Conservation (phyloP, 305 asterid genomes). For the Fraxinus angustifolia region DNA sequence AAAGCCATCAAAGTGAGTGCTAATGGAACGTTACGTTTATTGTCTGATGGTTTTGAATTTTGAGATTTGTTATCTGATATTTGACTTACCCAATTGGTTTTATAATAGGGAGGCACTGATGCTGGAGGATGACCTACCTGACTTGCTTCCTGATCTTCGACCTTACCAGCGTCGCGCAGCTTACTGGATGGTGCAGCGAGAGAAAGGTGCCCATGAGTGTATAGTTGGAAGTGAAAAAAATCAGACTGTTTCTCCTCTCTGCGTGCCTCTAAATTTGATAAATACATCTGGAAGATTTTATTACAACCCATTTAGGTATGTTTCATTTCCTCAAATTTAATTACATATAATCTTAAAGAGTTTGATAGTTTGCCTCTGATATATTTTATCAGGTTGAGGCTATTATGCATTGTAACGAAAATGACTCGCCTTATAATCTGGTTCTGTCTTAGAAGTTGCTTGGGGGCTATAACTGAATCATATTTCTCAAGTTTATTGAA, state of each 20-base stretch:
- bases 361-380: neutral
- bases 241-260: conserved; percentile 67
- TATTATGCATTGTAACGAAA: neutral
- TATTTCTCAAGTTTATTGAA: neutral
- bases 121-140: conserved; percentile 69
- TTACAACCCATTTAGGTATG: conserved; percentile 92
- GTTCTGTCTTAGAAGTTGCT: neutral
- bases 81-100: conserved; percentile 15
- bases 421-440: neutral
- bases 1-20: conserved; percentile 87
- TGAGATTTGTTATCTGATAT: conserved; percentile 17
- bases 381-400: neutral
- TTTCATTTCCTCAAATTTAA: conserved; percentile 20
- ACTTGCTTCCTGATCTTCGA: conserved; percentile 84
- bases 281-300: conserved; percentile 58
- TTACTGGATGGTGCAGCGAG: conserved; percentile 93
- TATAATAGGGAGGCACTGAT: conserved; percentile 62
- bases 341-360: neutral
- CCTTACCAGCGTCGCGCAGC: conserved; percentile 98
- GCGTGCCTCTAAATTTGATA: conserved; percentile 68
- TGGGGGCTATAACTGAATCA: neutral
- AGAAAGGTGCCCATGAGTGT: conserved; percentile 51
- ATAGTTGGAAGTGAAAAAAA: conserved; percentile 41
- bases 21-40: conserved; percentile 16
- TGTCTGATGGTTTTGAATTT: conserved; percentile 19